Evolutionary conservation across 805 yeast genomes (phyloP), one percentile per base, ranked within the genome.

Genomic region (Candida pseudoglaebosa): DNA sequence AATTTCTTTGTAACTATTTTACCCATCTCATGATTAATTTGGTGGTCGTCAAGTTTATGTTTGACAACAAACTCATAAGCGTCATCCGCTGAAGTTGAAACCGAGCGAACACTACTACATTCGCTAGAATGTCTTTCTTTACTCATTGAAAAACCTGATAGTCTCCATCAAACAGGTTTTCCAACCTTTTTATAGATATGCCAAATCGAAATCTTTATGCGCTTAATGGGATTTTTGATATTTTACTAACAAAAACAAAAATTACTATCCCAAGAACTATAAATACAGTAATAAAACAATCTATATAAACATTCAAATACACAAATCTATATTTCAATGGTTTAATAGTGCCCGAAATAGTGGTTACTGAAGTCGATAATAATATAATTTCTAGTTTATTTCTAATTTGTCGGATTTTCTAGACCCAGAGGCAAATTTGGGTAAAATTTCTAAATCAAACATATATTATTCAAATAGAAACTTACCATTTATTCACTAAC

Each of bases 1-100:
- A 78, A 57, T 48, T 71, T 76, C 13, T 58, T 35, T n/a, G 41
- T 37, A 24, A 38, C 36, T 14, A 20, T 45, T 21, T 20, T 21
- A 5, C 30, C 29, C 14, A 29, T 12, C 12, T 30, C 24, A 4
- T 17, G 22, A 28, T 19, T 12, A 10, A 32, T 13, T 3, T 30
- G 22, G 3, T 12, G 4, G 2, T 24, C 26, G 24, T 29, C 28
- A 12, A 37, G 15, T 4, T 35, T 29, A 28, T 37, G 29, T 14
- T 42, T 18, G 10, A 34, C 34, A 10, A 42, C 28, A 19, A 39
- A 45, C 13, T 34, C 36, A 18, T 33, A 33, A 14, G 36, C 24
- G 12, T 33, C 36, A 28, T 33, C 36, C 12, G 22, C 36, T 12
- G 29, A 26, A 15, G 29, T 26, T 13, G 29, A 10, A 10, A 26